Evolutionary conservation across 306 rosid species (phyloP).

Genomic region (Sesbania bispinosa): DNA sequence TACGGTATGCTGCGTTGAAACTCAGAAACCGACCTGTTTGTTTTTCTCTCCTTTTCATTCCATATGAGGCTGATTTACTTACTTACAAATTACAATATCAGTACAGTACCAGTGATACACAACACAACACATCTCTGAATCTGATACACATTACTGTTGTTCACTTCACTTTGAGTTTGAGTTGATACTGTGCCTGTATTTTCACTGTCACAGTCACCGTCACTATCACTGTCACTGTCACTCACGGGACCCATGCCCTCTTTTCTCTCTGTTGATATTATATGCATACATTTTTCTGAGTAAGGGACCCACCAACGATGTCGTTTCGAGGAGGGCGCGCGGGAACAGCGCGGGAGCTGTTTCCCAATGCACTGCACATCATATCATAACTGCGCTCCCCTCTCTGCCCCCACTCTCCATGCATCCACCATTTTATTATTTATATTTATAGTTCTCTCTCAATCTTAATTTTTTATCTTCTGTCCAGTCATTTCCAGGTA

Average conservation of each 20-base stretch:
- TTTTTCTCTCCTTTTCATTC: too few relatives aligned
- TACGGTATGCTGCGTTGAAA: neutral
- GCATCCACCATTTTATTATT: too few relatives aligned
- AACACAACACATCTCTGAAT: neutral
- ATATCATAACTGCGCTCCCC: neutral
- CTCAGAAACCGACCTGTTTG: neutral
- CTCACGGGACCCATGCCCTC: neutral
- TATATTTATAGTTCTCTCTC: too few relatives aligned
- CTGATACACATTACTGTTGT: neutral
- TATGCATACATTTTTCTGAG: neutral
- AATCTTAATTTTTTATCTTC: too few relatives aligned
- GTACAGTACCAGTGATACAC: neutral
- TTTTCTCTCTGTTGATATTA: neutral
- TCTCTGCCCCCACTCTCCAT: neutral
- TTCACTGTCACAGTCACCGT: slow-evolving; percentile 8
- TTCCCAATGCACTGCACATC: slow-evolving; percentile 44
- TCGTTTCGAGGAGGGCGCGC: slow-evolving; percentile 39
- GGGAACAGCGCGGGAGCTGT: slow-evolving; percentile 53
- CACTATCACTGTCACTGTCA: slow-evolving; percentile 19
- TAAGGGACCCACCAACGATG: slow-evolving; percentile 31
- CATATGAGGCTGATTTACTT: too few relatives aligned
- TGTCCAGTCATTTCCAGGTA: slow-evolving; percentile 21
- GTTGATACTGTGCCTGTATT: slow-evolving; percentile 12
- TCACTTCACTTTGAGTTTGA: slow-evolving; percentile 22
- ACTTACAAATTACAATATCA: too few relatives aligned